Conservation (phyloP, 1,284 basidiomycete species). For the Xanthoconium separans region DNA sequence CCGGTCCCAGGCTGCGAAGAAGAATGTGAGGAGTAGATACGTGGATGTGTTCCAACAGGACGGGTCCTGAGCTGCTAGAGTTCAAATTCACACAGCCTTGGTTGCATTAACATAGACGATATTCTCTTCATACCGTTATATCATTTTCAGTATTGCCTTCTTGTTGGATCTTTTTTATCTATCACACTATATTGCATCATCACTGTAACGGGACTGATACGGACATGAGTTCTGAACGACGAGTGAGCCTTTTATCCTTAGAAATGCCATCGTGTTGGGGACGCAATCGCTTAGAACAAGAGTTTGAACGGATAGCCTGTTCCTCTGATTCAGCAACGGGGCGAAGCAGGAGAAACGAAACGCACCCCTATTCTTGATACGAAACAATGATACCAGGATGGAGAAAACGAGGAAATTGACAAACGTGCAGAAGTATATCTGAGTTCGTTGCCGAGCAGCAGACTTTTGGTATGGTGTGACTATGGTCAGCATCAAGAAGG, state of each 20-base stretch:
- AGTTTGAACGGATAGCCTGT: constrained; percentile 79
- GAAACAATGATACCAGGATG: constrained; percentile 86
- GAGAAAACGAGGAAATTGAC: constrained; percentile 88
- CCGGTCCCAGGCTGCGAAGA: constrained; percentile 64
- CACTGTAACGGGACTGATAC: constrained; percentile 1
- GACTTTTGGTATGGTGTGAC: constrained; percentile 82
- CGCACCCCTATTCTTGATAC: constrained; percentile 86
- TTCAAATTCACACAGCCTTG: too few species aligned
- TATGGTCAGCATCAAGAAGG: constrained; percentile 82
- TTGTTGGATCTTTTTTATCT: constrained; percentile 31
- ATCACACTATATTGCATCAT: constrained; percentile 19
- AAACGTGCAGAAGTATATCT: constrained; percentile 87
- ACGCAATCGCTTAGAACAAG: constrained; percentile 46
- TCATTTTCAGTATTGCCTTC: constrained; percentile 15
- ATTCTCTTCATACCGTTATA: constrained; percentile 22
- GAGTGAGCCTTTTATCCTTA: background rate
- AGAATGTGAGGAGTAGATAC: constrained; percentile 77
- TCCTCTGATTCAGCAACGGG: background rate
- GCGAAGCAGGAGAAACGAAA: constrained; percentile 4
- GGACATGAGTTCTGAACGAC: background rate
- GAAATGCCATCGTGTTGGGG: background rate
- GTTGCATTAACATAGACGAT: constrained; percentile 1
- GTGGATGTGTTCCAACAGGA: constrained; percentile 81
- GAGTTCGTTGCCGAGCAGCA: constrained; percentile 74
- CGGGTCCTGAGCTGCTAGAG: constrained; percentile 16